Evolutionary conservation across 164 flowering plant species (phyloP), one percentile per base, ranked within the genome.

Genomic region (Buxus sempervirens): DNA sequence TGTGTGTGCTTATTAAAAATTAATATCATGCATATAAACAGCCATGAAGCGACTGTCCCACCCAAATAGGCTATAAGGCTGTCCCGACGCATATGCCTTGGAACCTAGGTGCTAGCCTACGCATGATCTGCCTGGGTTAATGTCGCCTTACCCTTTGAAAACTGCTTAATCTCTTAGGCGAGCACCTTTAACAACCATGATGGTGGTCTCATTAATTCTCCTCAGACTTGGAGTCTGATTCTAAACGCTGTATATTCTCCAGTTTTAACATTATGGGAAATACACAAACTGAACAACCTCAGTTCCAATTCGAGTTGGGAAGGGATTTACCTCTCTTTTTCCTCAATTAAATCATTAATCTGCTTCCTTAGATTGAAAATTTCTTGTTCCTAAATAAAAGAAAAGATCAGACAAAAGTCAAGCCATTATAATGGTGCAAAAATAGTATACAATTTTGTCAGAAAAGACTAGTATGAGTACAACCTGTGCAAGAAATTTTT

Each of bases 321-420:
- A 25, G 41, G 27, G 36, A 60, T 82, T 67, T 36, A 93, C 96
- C 95, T 83, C 54, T 85, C 83, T 78, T 83, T 81, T 81, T 93
- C 91, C 65, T 82, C 84, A 20, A 72, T 70, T 45, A 93, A 77
- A 62, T 84, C 86, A 58, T 78, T 21, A 22, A 86, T 68, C 67
- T 83, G 84, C 70, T 74, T 74, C 75, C 73, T 81, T 27, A 89
- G 80, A 21, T 79, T 73, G 53, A 70, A 69, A 71, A 82, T 79
- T 77, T 89, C 90, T 69, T 82, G 82, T 70, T 90, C 93, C 96
- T 93, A 64, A 25, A 22, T 25, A 8, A 54, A 70, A 42, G 63
- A 22, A 42, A 57, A 27, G 15, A 49, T 62, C 15, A 26, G 58
- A 65, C 58, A 32, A 51, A 19, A 27, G 36, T 54, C 45, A 62